Conservation (phyloP, 495 filamentous ascomycete genomes). For the Hypomontagnella submonticulosa region DNA sequence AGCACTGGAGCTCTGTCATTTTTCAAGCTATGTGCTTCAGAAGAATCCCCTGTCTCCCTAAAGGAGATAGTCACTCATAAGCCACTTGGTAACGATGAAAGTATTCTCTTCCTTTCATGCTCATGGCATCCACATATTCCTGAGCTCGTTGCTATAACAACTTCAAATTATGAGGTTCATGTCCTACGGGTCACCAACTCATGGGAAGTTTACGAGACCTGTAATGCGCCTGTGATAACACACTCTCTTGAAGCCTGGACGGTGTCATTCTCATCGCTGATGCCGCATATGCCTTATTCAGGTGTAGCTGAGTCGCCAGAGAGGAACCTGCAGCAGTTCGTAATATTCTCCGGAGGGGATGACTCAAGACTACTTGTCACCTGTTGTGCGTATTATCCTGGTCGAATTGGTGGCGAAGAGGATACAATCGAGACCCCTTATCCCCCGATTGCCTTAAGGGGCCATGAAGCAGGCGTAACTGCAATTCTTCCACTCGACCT, state of each 20-base stretch:
- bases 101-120: conserved; percentile 74
- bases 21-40: conserved; percentile 59
- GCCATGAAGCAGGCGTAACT: conserved; percentile 87
- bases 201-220: conserved; percentile 42
- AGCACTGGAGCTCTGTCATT: conserved; percentile 76
- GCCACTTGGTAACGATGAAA: conserved; percentile 54
- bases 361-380: conserved; percentile 63
- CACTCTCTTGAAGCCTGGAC: conserved; percentile 75
- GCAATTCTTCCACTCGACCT: conserved; percentile 77
- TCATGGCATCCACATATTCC: conserved; percentile 70
- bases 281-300: conserved; percentile 4
- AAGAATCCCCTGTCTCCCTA: conserved; percentile 41
- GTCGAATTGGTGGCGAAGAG: conserved; percentile 12
- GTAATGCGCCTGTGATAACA: conserved; percentile 48
- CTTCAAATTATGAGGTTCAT: conserved; percentile 71
- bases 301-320: neutral
- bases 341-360: conserved; percentile 75
- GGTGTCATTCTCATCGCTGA: conserved; percentile 60
- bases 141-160: conserved; percentile 69
- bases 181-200: conserved; percentile 54
- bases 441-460: conserved; percentile 53
- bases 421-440: conserved; percentile 51
- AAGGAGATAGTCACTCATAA: conserved; percentile 48
- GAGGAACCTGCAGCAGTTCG: conserved; percentile 21
- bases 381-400: conserved; percentile 37